Evolutionary conservation across 208 protist species (phyloP).

Genomic region (Plasmodiophora brassicae): DNA sequence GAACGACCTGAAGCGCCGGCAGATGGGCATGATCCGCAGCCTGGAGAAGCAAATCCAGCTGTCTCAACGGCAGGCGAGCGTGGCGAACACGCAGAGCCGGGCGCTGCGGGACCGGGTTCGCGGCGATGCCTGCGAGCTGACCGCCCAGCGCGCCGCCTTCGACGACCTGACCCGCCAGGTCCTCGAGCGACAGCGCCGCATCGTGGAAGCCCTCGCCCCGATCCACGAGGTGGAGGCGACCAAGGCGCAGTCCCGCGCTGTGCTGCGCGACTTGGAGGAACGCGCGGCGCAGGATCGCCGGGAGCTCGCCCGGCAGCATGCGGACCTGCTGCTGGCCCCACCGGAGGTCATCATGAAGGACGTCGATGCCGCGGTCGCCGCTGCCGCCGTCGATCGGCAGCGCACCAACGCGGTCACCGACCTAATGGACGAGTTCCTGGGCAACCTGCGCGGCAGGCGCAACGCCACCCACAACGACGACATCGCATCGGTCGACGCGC

Average conservation of each 20-base stretch:
- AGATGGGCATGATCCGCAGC: background rate
- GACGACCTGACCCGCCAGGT: background rate
- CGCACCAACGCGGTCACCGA: too few species aligned
- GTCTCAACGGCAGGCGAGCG: background rate
- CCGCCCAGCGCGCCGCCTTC: background rate
- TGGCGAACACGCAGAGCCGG: background rate
- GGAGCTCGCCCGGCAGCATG: background rate
- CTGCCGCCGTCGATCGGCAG: too few species aligned
- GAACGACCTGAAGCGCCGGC: background rate
- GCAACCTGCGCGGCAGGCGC: too few species aligned
- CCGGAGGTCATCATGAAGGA: too few species aligned
- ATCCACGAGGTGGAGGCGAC: background rate
- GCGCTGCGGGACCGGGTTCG: background rate
- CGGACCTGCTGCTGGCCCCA: too few species aligned
- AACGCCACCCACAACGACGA: background rate
- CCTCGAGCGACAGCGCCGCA: background rate
- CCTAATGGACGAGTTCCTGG: too few species aligned
- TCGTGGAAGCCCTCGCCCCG: background rate
- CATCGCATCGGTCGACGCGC: background rate
- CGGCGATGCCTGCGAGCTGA: background rate
- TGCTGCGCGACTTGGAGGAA: background rate
- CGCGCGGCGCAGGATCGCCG: background rate
- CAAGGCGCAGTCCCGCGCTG: background rate
- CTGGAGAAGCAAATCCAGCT: slow-evolving; percentile 24
- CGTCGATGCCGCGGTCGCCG: too few species aligned